Percentiles rank a stretch among this genome's conserved stretches.
Conservation (phyloP, 306 rosid species). For the Erythrophleum fordii region DNA sequence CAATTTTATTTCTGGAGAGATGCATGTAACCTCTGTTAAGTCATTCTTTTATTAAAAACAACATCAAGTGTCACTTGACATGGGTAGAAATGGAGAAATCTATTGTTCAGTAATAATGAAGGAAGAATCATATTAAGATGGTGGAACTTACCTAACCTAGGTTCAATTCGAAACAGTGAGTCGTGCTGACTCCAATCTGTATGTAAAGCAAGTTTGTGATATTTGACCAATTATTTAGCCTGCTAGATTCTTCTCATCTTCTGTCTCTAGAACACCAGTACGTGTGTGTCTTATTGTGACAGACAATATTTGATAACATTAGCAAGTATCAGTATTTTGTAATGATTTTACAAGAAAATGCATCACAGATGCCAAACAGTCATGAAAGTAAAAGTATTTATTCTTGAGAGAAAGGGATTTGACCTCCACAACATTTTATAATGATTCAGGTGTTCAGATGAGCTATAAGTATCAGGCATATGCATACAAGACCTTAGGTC, state of each 20-base stretch:
- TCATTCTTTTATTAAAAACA: background rate
- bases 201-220: background rate
- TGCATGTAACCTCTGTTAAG: background rate
- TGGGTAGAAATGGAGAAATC: no score
- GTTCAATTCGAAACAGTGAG: background rate
- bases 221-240: background rate
- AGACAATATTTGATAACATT: background rate
- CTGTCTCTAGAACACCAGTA: background rate
- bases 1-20: background rate
- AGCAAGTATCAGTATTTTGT: background rate
- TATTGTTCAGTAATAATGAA: no score
- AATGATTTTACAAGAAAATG: background rate
- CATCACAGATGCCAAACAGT: background rate
- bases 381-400: background rate
- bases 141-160: background rate
- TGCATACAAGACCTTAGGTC: background rate
- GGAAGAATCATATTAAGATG: no score
- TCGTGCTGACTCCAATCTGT: background rate
- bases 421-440: background rate
- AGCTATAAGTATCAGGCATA: background rate
- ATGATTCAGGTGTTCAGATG: background rate
- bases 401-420: background rate
- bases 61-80: no score
- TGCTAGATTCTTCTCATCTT: background rate
- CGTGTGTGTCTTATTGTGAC: background rate